Evolutionary conservation across 352 stramenopile genomes (phyloP), one percentile per base, ranked within the genome.

Genomic region (Globisporangium viniferum): DNA sequence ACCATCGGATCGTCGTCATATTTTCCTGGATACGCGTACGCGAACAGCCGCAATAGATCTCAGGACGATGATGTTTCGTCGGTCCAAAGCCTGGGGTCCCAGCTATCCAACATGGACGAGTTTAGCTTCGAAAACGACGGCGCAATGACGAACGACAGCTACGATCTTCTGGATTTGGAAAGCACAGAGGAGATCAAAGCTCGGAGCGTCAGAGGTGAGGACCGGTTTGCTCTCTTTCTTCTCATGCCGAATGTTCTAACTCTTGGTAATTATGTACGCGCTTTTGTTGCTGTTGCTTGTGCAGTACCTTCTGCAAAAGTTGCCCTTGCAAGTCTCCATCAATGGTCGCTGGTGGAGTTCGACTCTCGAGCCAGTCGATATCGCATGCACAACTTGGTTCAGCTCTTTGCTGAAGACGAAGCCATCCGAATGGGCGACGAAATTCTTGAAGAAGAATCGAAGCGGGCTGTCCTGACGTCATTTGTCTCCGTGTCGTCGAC

Each of bases 391-490:
- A 94, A 91, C 46, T 80, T 94, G 22, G 82, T 94, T 31, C 87
- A 93, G 66, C 76, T 93, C 39, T 94, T 94, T 71, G 87, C 87
- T 2, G 85, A 94, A 67, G 83, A 92, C 62, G 87, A 94, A 77
- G 84, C 83, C 51, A 78, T 69, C 39, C 72, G 74, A 22, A 75
- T 93, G 64, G 80, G 79, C 18, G 84, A 90, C 5, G 73, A 83
- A 59, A 68, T 66, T 0, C 72, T 87, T 15, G 39, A 74, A 22
- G 71, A 83, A 46, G 22, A 68, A 49, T 61, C 46, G 27, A 72
- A 72, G 61, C 53, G 33, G 24, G 12, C 64, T 48, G 10, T 56
- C 51, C 59, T 67, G 18, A 78, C 78, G 36, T 88, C 79, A 36
- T 87, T 85, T 55, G 77, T 76, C n/a, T 73, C 63, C 9, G 71